Base-by-base conservation (phyloP, 805 yeast species). In the Zygosaccharomyces siamensis region DNA sequence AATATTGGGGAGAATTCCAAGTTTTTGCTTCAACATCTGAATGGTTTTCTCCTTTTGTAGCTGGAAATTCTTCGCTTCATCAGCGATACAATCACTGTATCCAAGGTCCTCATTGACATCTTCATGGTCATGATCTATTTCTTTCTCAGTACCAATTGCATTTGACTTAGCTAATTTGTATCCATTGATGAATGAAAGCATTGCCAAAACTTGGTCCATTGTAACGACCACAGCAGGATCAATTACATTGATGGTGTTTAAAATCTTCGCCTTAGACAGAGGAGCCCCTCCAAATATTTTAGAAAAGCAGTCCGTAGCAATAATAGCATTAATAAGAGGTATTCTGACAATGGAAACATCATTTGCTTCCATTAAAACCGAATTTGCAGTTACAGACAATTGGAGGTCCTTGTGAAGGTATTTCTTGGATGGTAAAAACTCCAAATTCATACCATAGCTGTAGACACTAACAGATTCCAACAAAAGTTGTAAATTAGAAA, bases 221-320 rank as follows among this genome's bases (percentile, higher is more conserved):
- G 64, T 56, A 4, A 63, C 48, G n/a, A 57, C 57, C 2, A 66
- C 43, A 1, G 64, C 51, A 12, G 70, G 67, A 42, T 67, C 63
- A 3, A 66, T 59, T 10, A 66, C 50, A 45, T 58, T 63, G 11
- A 59, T 38, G 8, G 61, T 60, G 39, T 56, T 54, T 7, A 60
- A 50, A 10, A 61, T 24, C 21, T 51, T 57, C 1, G 62, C 54
- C 21, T 53, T 49, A 3, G 56, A 47, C 12, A 59, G 39, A 3
- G 58, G 50, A 10, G 53, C 24, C 8, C 54, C 50, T 20, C 54
- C 53, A 5, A 53, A 39, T n/a, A 57, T 50, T 44, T 51, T 55
- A 20, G 59, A 50, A 2, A 63, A 30, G 6, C 64, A 27, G 45
- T 65, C 66, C 2, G 68, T 58, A 1, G 61, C 56, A 3, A 64